Percentiles rank a stretch among this genome's conserved stretches.
Conservation (phyloP, 257 asterid species). For the Euphrasia confusa region DNA sequence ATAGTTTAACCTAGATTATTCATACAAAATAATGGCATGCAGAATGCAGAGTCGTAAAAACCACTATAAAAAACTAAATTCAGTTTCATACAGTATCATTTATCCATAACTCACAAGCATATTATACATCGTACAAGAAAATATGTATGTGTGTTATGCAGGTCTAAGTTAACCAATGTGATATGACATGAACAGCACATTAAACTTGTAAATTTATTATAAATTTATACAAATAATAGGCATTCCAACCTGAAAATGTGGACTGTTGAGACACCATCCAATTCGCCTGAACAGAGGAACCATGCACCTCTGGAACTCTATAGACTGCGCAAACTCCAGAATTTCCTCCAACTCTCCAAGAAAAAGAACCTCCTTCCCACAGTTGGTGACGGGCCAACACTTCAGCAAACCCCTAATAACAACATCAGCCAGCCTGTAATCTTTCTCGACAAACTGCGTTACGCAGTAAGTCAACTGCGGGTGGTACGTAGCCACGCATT, state of each 20-base stretch:
- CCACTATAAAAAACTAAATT: not conserved
- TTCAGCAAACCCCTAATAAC: conserved; percentile 72
- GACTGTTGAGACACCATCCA: conserved; percentile 77
- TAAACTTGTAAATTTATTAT: not conserved
- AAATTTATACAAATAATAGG: conserved; percentile 4
- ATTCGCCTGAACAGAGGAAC: conserved; percentile 83
- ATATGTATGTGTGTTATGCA: not conserved
- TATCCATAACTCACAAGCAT: not conserved
- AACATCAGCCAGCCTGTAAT: conserved; percentile 71
- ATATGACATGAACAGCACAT: not conserved
- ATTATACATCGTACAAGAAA: not conserved
- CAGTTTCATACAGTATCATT: not conserved
- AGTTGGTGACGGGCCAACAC: conserved; percentile 86
- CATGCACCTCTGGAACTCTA: conserved; percentile 77
- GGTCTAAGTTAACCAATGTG: not conserved
- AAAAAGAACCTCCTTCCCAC: conserved; percentile 87
- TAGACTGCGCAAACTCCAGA: conserved; percentile 71
- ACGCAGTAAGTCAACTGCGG: conserved; percentile 73
- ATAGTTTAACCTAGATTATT: not conserved
- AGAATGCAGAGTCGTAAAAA: not conserved
- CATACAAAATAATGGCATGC: not conserved
- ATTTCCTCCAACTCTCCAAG: conserved; percentile 87
- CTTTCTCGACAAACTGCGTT: conserved; percentile 78
- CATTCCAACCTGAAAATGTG: conserved; percentile 81
- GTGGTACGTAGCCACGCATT: conserved; percentile 58